These are phyloP conservation scores for Botryotinia convoluta DNA, from an alignment of 2,329 filamentous ascomycete species.

Conservation along the genomic window DNA sequence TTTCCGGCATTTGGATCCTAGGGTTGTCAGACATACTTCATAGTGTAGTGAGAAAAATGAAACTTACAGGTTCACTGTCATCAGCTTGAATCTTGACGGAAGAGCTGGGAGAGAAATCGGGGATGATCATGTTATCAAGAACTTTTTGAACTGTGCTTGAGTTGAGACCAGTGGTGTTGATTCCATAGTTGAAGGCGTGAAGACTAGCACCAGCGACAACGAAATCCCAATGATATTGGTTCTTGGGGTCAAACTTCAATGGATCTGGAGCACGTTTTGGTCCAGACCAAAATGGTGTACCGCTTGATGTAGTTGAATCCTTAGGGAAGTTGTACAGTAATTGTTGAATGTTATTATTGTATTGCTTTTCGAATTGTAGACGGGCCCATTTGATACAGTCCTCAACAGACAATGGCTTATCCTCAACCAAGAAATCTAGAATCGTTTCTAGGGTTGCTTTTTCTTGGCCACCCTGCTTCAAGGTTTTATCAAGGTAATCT, in stretches of 20 bases:
- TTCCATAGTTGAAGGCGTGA: conserved; percentile 97
- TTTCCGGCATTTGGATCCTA: conserved; percentile 70
- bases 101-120: conserved; percentile 87
- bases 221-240: conserved; percentile 84
- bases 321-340: conserved; percentile 96
- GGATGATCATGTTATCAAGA: conserved; percentile 88
- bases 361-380: conserved; percentile 91
- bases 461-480: conserved; percentile 93
- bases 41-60: neutral
- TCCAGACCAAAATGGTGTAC: conserved; percentile 95
- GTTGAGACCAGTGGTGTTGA: conserved; percentile 75
- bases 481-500: conserved; percentile 79
- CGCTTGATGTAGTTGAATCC: conserved; percentile 82
- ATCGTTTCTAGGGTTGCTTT: conserved; percentile 90
- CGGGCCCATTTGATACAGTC: conserved; percentile 97
- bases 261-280: conserved; percentile 94
- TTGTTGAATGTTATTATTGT: conserved; percentile 94
- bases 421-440: conserved; percentile 83
- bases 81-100: conserved; percentile 95
- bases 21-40: conserved; percentile 29
- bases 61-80: conserved; percentile 79
- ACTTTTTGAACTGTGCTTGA: conserved; percentile 74
- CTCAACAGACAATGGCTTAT: conserved; percentile 88
- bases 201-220: conserved; percentile 85
- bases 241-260: conserved; percentile 81